A percentile compares a stretch with the other conserved stretches of the same genome.
These are phyloP conservation scores for Coemansia sp. DNA, from an alignment of 192 early-diverging fungal species.

Conservation along the genomic window DNA sequence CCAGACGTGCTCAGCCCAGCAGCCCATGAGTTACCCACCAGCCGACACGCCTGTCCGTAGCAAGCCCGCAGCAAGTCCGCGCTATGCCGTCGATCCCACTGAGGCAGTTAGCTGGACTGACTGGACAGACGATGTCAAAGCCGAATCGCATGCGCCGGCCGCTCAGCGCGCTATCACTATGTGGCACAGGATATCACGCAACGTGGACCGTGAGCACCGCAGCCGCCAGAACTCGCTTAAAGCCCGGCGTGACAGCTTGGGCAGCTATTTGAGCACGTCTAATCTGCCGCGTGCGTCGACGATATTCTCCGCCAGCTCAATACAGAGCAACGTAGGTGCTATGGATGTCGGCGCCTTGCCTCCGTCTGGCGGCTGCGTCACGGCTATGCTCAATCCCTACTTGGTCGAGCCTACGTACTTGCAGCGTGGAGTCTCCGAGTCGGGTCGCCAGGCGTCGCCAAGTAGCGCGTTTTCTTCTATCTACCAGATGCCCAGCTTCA, in stretches of 20 bases:
- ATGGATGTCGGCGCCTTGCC: neutral
- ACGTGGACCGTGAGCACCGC: constrained; percentile 18
- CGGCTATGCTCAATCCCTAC: constrained; percentile 15
- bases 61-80: neutral
- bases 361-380: constrained; percentile 10
- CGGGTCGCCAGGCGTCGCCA: constrained; percentile 28
- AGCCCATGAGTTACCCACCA: neutral
- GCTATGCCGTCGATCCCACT: constrained; percentile 4
- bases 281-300: constrained; percentile 4
- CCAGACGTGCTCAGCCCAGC: neutral
- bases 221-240: neutral
- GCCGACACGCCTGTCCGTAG: neutral
- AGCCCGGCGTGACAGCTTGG: constrained; percentile 19
- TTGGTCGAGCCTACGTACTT: constrained; percentile 32
- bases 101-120: constrained; percentile 20
- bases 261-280: constrained; percentile 14
- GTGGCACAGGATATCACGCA: constrained; percentile 35
- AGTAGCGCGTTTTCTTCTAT: constrained; percentile 13
- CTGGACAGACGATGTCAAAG: constrained; percentile 32
- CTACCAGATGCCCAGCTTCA: constrained; percentile 24
- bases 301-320: neutral
- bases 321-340: constrained; percentile 9
- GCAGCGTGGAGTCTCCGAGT: constrained; percentile 44
- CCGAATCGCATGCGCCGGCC: neutral
- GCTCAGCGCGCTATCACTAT: constrained; percentile 21